These are phyloP conservation scores for Talaromyces ruber DNA, from an alignment of 495 filamentous ascomycete genomes.

Conservation along the genomic window DNA sequence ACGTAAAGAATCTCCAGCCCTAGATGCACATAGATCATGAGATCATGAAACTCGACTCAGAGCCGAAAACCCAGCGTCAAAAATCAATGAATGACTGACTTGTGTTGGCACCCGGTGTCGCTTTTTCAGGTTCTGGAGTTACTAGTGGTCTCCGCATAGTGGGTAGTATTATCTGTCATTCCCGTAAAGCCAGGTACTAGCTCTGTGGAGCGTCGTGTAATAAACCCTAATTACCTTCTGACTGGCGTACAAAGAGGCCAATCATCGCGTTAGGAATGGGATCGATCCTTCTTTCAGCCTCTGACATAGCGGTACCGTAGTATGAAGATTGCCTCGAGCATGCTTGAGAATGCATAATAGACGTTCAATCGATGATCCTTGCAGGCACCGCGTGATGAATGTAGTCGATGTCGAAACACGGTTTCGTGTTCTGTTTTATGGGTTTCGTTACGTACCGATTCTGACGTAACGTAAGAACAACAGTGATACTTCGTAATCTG, in stretches of 20 bases:
- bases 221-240: background rate
- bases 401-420: background rate
- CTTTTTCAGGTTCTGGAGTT: background rate
- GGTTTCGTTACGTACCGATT: background rate
- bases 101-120: background rate
- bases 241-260: background rate
- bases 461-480: background rate
- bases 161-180: background rate
- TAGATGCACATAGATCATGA: background rate
- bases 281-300: background rate
- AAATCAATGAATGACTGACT: background rate
- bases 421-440: background rate
- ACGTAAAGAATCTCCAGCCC: background rate
- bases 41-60: background rate
- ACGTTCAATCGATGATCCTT: background rate
- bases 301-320: background rate
- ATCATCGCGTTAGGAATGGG: background rate
- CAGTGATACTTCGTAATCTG: background rate
- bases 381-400: background rate
- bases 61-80: background rate
- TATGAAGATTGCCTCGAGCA: background rate
- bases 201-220: background rate
- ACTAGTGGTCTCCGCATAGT: too few relatives aligned
- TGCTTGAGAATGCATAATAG: background rate
- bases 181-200: background rate